Evolutionary conservation across 1,284 basidiomycete genomes (phyloP), one percentile per base, ranked within the genome.

Genomic region (Omphalotus olearius): DNA sequence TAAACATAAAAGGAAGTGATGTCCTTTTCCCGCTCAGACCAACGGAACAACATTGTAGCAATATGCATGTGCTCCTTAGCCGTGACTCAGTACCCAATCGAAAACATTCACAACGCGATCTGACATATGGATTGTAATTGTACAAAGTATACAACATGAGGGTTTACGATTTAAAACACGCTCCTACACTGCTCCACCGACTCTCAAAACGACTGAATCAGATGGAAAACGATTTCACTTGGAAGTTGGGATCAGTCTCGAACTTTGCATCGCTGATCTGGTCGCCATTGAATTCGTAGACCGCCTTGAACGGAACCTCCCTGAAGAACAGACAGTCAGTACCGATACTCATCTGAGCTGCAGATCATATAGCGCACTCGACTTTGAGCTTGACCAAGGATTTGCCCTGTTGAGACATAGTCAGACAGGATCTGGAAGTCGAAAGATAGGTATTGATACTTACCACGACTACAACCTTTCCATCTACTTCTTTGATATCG

Each of bases 251-350:
- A 45, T 45, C 44, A n/a, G 44, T 45, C 44, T 45, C 44, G 16
- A 45, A 45, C 14, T 33, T 17, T 13, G 33, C 44, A 16, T 6
- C 23, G 16, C 44, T 26, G 36, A 45, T 45, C 44, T 35, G 3
- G 36, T 33, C 30, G 5, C 44, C 44, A 6, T 17, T 33, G 44
- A 45, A 45, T 11, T 45, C 44, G 14, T 45, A 45, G 2, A 35
- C 28, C 17, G 44, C 44, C 17, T 35, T 45, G 28, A 45, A 45
- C 44, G 44, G 44, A 33, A 45, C 44, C 14, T 45, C 44, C 26
- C 44, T 45, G 16, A 45, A 33, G 26, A 26, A 18, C 30, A 4
- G 17, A 30, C 26, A 7, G 43, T 30, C 14, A 18, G 30, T 33
- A 4, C 13, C 30, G 9, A n/a, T 17, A 45, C 11, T 4, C 23